Base-by-base conservation (phyloP, 352 stramenopile genomes). In the Blastocystis sp. region DNA sequence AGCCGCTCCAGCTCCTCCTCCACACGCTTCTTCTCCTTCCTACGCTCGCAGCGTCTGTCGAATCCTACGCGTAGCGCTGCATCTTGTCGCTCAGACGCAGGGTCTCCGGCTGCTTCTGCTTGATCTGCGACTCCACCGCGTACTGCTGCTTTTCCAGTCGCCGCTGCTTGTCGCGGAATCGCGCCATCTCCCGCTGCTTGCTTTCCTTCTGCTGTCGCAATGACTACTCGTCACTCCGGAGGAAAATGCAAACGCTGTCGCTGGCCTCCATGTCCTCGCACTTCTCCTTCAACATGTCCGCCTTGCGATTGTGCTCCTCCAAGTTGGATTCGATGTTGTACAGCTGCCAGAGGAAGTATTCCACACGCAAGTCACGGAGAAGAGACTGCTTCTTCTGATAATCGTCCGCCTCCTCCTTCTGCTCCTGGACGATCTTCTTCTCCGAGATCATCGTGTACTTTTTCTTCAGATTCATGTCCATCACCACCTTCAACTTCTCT, bases 291-390 rank as follows among this genome's bases (percentile, higher is more conserved):
- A 88, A 87, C 76, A 89, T 87, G 84, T 89, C 89, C 11, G 96
- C 89, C 1, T 89, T 86, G 32, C 93, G 93, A 84, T 95, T 92
- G 49, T 93, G 91, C 34, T 92, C 87, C 24, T 92, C 89, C 1
- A 95, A 89, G 51, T 97, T 92, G 16, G 93, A 90, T 78, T 97
- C 89, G 27, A 97, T 91, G 87, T 97, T 94, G 63, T 93, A 97
- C 27, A 98, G 89, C 84, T 97, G 92, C 94, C 94, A 98, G 48
- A 98, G 88, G 76, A 96, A 98, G 87, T 95, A 93, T 79, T 97
- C 92, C 0, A 92, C 91, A 36, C 93, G 90, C 2, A 96, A 78
- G 24, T 91, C 40, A 86, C 89, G 7, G 84, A 92, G 90, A 88
- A 93, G 85, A 63, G 90, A 90, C 18, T 89, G 84, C 77, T 94